phyloP scores from a whole-genome alignment of 192 early-diverging fungal species.

The Glomus cerebriforme region DNA sequence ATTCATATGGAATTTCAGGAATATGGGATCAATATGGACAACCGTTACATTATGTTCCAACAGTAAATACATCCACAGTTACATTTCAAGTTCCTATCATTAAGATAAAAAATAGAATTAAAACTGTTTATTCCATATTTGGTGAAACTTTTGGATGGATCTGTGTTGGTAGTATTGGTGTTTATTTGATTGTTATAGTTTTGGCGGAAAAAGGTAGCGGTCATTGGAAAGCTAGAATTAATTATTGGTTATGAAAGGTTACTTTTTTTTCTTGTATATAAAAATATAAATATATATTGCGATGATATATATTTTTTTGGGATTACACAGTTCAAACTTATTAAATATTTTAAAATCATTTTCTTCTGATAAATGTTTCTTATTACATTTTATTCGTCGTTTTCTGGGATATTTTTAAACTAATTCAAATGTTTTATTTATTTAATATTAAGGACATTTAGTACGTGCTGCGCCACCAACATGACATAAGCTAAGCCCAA shows the following conservation, averaged over 20 bases:
- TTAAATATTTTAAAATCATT: no score
- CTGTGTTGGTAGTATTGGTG: background rate
- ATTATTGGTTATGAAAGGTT: background rate
- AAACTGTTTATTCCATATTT: conserved; percentile 13
- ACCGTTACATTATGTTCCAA: conserved; percentile 46
- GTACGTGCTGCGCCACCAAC: no score
- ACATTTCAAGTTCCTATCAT: conserved; percentile 40
- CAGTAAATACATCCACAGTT: conserved; percentile 34
- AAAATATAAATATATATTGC: no score
- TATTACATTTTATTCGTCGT: no score
- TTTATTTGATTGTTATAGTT: conserved; percentile 2
- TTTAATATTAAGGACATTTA: no score
- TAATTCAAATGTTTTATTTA: no score
- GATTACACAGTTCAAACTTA: no score
- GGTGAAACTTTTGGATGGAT: conserved; percentile 15
- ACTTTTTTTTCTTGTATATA: no score
- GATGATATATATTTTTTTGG: no score
- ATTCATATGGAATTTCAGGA: conserved; percentile 45
- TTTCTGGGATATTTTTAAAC: no score
- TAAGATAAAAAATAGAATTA: conserved; percentile 43
- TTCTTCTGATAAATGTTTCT: no score
- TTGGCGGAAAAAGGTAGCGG: background rate
- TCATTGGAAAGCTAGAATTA: background rate
- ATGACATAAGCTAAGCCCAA: no score
- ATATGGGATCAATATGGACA: conserved; percentile 42